phyloP scores from a whole-genome alignment of 495 filamentous ascomycete species.

The Saxophila tyrrhenica region DNA sequence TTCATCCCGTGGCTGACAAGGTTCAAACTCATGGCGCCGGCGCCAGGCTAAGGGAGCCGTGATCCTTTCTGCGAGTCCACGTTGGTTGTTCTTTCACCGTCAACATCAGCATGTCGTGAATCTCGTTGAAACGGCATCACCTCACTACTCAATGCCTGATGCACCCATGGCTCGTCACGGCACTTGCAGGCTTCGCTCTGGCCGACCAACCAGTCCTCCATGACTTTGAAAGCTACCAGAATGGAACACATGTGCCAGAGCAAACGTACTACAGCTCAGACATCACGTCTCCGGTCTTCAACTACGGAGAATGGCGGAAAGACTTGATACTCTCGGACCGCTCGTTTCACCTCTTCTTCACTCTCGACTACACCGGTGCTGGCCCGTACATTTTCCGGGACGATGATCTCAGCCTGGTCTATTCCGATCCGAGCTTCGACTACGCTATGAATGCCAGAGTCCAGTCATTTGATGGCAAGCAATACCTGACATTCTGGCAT shows the following conservation, averaged over 20 bases:
- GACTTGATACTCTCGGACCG: neutral
- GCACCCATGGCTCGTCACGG: neutral
- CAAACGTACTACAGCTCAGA: neutral
- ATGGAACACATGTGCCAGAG: neutral
- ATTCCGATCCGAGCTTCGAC: neutral
- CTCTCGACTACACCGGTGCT: neutral
- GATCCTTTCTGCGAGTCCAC: too few species aligned
- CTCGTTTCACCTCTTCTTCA: neutral
- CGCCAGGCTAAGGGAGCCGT: too few species aligned
- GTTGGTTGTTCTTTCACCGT: too few species aligned
- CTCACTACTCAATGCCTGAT: too few species aligned
- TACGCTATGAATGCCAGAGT: neutral
- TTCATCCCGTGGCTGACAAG: too few species aligned
- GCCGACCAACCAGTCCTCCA: neutral
- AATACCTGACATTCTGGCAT: conserved; percentile 3
- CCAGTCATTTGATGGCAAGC: neutral
- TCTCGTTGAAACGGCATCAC: too few species aligned
- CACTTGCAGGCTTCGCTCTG: neutral
- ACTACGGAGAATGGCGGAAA: neutral
- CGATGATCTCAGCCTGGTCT: neutral
- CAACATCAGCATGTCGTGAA: too few species aligned
- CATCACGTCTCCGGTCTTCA: neutral
- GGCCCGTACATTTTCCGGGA: neutral
- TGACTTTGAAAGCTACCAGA: neutral
- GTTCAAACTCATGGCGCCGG: too few species aligned